phyloP scores from a whole-genome alignment of 2,329 filamentous ascomycete genomes.

The Amylocarpus encephaloides region DNA sequence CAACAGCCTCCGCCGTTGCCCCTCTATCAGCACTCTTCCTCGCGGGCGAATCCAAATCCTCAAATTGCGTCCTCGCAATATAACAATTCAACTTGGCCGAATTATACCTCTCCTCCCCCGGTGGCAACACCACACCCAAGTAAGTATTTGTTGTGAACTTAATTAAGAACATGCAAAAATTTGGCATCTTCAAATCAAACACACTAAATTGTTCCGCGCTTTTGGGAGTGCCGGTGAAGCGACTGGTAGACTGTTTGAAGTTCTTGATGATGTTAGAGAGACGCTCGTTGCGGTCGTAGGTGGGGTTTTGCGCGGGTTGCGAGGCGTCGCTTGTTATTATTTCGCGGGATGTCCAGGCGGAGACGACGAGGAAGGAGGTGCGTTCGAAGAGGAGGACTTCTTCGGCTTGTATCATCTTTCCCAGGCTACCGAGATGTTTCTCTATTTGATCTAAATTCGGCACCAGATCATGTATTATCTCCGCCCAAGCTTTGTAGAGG shows the following conservation, averaged over 20 bases:
- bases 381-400: conserved; percentile 93
- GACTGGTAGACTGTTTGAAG: conserved; percentile 80
- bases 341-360: conserved; percentile 64
- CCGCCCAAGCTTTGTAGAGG: conserved; percentile 96
- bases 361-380: conserved; percentile 94
- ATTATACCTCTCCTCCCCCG: conserved; percentile 87
- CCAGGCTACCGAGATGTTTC: conserved; percentile 73
- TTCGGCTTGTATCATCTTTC: conserved; percentile 81
- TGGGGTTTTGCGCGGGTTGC: conserved; percentile 62
- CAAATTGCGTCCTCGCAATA: conserved; percentile 78
- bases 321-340: conserved; percentile 8
- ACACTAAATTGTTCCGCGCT: conserved; percentile 75
- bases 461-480: conserved; percentile 96
- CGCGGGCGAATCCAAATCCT: conserved; percentile 52
- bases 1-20: conserved; percentile 12
- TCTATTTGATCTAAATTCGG: conserved; percentile 88
- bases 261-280: conserved; percentile 98
- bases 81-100: conserved; percentile 84
- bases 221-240: conserved; percentile 73
- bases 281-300: conserved; percentile 86
- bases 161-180: conserved; percentile 90
- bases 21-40: conserved; percentile 27
- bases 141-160: conserved; percentile 98
- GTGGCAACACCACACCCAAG: conserved; percentile 83
- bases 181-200: conserved; percentile 72